phyloP scores from a whole-genome alignment of 129 eudicot genomes.

The Saussurea involucrata region DNA sequence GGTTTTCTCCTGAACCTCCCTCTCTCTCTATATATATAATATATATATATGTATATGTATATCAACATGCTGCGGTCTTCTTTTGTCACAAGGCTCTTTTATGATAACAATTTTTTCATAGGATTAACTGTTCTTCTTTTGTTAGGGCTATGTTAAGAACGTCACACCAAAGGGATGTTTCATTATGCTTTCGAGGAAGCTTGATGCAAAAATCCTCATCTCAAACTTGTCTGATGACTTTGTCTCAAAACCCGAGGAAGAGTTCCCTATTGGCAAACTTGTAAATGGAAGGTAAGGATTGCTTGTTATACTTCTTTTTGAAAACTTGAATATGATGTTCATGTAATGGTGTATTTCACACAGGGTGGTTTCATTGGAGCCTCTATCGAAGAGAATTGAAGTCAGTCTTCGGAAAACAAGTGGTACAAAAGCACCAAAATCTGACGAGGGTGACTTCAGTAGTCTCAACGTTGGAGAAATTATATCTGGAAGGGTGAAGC shows the following conservation, averaged over 20 bases:
- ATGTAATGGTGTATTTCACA: slow-evolving; percentile 16
- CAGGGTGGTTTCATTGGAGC: slow-evolving; percentile 85
- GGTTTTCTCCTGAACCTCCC: no score
- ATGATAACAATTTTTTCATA: not conserved
- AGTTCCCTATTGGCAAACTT: slow-evolving; percentile 83
- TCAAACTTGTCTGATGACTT: slow-evolving; percentile 79
- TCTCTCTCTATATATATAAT: no score
- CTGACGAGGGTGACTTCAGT: slow-evolving; percentile 29
- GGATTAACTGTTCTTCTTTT: not conserved
- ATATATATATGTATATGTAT: no score
- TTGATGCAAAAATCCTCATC: slow-evolving; percentile 78
- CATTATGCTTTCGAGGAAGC: slow-evolving; percentile 70
- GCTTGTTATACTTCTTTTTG: not conserved
- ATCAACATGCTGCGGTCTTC: no score
- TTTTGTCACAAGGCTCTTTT: not conserved
- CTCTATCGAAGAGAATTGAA: slow-evolving; percentile 79
- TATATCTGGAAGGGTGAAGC: slow-evolving; percentile 65
- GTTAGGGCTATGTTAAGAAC: slow-evolving; percentile 83
- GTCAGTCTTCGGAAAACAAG: slow-evolving; percentile 63
- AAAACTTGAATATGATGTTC: not conserved
- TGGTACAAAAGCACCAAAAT: slow-evolving; percentile 33
- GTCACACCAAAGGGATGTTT: slow-evolving; percentile 81
- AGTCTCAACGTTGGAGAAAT: slow-evolving; percentile 57
- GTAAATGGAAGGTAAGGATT: slow-evolving; percentile 70
- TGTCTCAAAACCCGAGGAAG: slow-evolving; percentile 65